A percentile compares a stretch with the other conserved stretches of the same genome.
Evolutionary conservation across 1,284 basidiomycete species (phyloP).

Genomic region (Microbotryomycetes sp.): DNA sequence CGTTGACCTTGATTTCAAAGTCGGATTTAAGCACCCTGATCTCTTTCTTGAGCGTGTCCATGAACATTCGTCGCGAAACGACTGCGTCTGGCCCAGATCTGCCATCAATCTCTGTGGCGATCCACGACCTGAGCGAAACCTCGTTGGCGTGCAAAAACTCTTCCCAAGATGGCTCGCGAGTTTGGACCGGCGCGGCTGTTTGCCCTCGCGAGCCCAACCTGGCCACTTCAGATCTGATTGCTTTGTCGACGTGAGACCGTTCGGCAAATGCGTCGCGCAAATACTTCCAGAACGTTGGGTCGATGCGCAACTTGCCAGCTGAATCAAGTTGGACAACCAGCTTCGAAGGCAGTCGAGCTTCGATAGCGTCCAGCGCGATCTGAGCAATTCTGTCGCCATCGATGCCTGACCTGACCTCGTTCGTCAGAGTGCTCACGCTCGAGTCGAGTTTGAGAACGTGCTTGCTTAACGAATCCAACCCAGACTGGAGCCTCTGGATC

Average conservation of each 20-base stretch:
- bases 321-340: conserved; percentile 44
- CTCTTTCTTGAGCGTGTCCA: conserved; percentile 39
- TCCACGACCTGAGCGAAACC: conserved; percentile 41
- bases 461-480: conserved; percentile 18
- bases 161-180: conserved; percentile 30
- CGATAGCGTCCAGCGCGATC: conserved; percentile 41
- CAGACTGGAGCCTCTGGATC: conserved; percentile 12
- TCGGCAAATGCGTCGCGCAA: conserved; percentile 46
- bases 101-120: conserved; percentile 38
- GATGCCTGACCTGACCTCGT: conserved; percentile 46
- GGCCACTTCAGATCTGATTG: conserved; percentile 33
- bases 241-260: conserved; percentile 34
- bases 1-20: conserved; percentile 37
- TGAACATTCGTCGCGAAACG: conserved; percentile 37
- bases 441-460: conserved; percentile 51
- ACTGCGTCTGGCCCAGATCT: conserved; percentile 34
- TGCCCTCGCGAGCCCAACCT: conserved; percentile 25
- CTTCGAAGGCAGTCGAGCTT: conserved; percentile 43
- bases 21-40: conserved; percentile 38
- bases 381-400: conserved; percentile 37
- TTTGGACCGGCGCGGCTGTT: conserved; percentile 6
- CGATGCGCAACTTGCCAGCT: conserved; percentile 44
- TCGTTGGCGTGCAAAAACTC: conserved; percentile 42
- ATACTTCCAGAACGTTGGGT: conserved; percentile 48
- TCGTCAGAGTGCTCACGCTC: conserved; percentile 58